Conservation (phyloP, 2,329 filamentous ascomycete species). For the Diaporthe vaccinii region DNA sequence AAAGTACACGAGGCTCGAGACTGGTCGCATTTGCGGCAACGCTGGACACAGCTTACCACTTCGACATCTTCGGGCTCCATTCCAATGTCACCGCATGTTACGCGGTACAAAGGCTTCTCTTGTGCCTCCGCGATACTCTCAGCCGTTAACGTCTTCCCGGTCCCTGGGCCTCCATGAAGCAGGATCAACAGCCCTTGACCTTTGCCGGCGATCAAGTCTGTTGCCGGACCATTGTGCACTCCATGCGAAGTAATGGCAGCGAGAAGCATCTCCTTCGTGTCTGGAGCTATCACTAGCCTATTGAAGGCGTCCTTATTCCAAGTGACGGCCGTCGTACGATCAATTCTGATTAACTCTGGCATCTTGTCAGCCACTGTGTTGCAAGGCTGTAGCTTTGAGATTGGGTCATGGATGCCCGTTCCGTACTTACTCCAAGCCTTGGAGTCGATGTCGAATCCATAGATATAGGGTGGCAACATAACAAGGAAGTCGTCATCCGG, state of each 20-base stretch:
- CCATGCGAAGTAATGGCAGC: not conserved
- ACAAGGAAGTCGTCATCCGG: not conserved
- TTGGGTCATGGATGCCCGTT: not conserved
- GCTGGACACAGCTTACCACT: no score
- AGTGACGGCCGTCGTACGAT: not conserved
- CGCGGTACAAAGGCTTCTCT: not conserved
- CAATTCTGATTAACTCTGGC: not conserved
- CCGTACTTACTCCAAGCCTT: not conserved
- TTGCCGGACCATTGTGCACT: not conserved
- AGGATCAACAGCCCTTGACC: not conserved
- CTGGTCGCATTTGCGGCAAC: not conserved
- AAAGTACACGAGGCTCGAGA: not conserved
- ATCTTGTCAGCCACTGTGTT: not conserved
- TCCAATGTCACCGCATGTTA: not conserved
- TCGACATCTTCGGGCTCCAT: not conserved
- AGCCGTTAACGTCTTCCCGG: not conserved
- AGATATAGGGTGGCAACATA: not conserved
- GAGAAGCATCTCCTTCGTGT: conserved; percentile 2
- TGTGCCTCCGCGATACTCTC: not conserved
- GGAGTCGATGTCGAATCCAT: not conserved
- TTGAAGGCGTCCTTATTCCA: not conserved
- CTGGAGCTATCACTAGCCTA: not conserved
- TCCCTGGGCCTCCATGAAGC: not conserved
- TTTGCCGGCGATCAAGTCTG: not conserved
- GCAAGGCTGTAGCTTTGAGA: not conserved